A percentile compares a stretch with the other conserved stretches of the same genome.
Evolutionary conservation across 148 eudicot genomes (phyloP).

Genomic region (Chenopodium formosanum): DNA sequence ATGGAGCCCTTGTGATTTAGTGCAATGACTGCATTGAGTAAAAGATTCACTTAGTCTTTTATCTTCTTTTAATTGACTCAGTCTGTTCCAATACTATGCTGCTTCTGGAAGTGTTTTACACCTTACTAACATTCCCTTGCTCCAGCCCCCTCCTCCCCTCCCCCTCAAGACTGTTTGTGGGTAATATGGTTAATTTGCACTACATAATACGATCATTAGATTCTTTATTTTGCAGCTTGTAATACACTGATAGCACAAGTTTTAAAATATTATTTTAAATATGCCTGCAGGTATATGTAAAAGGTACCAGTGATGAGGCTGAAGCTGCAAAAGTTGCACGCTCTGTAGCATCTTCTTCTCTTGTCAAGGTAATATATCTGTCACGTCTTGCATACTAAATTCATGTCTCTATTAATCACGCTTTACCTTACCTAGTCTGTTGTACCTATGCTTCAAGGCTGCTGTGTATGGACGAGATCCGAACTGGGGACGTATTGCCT

Average conservation of each 20-base stretch:
- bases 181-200: neutral
- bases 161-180: neutral
- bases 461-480: slow-evolving; percentile 99
- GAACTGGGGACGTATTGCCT: slow-evolving; percentile 98
- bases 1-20: too few species aligned
- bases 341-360: slow-evolving; percentile 90
- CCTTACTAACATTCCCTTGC: neutral
- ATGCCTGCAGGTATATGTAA: slow-evolving; percentile 63
- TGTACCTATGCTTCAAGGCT: slow-evolving; percentile 49
- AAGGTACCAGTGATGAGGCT: slow-evolving; percentile 69
- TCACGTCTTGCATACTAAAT: neutral
- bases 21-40: neutral
- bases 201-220: neutral
- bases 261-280: slow-evolving; percentile 9
- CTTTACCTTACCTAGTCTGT: slow-evolving; percentile 9
- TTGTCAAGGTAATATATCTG: slow-evolving; percentile 60
- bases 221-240: neutral
- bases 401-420: slow-evolving; percentile 14
- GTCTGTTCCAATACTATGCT: neutral
- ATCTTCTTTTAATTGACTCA: neutral
- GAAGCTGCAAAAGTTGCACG: slow-evolving; percentile 95
- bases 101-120: neutral
- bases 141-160: neutral
- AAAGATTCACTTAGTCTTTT: neutral
- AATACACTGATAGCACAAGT: neutral